Conservation (phyloP, 2,329 filamentous ascomycete genomes). For the Microdochium trichocladiopsis region DNA sequence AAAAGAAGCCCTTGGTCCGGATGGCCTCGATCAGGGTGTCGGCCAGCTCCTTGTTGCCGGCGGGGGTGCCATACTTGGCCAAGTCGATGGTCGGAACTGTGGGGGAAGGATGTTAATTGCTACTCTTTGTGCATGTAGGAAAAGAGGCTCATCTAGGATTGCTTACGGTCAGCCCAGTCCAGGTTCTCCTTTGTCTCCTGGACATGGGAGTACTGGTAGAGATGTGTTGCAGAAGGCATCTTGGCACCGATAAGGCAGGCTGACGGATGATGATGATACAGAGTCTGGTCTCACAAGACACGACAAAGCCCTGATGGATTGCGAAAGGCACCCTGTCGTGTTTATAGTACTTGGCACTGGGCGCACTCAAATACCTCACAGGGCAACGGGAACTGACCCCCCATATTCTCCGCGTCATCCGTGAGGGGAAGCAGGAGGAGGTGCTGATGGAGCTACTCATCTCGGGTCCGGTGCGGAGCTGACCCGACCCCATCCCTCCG, state of each 20-base stretch:
- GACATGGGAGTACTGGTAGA: slow-evolving; percentile 26
- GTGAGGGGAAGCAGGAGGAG: neutral
- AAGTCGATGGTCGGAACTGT: slow-evolving; percentile 25
- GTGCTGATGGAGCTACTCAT: neutral
- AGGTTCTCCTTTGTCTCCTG: slow-evolving; percentile 26
- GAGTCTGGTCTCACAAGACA: neutral
- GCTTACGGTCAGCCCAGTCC: slow-evolving; percentile 27
- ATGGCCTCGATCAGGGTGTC: slow-evolving; percentile 22
- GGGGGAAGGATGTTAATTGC: too few species aligned
- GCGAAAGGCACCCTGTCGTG: too few species aligned
- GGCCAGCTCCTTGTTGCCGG: slow-evolving; percentile 21
- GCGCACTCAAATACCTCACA: too few species aligned
- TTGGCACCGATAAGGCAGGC: slow-evolving; percentile 2
- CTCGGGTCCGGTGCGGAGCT: neutral
- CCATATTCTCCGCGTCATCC: too few species aligned
- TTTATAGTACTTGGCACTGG: too few species aligned
- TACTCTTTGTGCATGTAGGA: neutral
- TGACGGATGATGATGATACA: neutral
- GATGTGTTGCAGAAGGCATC: slow-evolving; percentile 23
- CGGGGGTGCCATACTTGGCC: slow-evolving; percentile 20
- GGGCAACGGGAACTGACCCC: neutral
- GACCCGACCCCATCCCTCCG: neutral
- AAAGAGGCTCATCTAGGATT: neutral
- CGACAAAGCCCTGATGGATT: too few species aligned
- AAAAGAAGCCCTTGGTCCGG: slow-evolving; percentile 45